These are phyloP conservation scores for Vitellaria paradoxa DNA, from an alignment of 179 eudicot genomes.

Conservation along the genomic window DNA sequence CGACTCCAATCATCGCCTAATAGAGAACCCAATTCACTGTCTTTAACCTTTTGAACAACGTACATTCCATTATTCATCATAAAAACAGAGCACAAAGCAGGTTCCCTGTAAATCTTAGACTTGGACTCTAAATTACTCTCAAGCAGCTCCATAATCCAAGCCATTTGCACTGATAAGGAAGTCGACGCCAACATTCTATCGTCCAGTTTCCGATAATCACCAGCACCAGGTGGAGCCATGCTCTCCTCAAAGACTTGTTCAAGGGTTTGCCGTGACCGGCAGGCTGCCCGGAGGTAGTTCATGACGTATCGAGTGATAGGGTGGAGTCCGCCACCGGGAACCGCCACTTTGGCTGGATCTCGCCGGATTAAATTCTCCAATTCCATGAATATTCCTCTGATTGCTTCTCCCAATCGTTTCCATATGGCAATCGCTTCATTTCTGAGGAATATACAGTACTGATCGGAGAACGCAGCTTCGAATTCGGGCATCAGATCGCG, in stretches of 20 bases:
- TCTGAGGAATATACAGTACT: constrained; percentile 53
- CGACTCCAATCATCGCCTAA: constrained; percentile 87
- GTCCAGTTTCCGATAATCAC: constrained; percentile 26
- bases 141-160: constrained; percentile 84
- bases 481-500: constrained; percentile 84
- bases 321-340: constrained; percentile 85
- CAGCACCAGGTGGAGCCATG: constrained; percentile 14
- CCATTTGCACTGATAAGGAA: constrained; percentile 68
- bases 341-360: constrained; percentile 78
- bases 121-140: constrained; percentile 88
- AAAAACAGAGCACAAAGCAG: constrained; percentile 68
- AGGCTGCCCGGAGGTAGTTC: constrained; percentile 85
- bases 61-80: constrained; percentile 92
- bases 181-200: constrained; percentile 31
- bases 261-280: constrained; percentile 61
- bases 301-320: constrained; percentile 89
- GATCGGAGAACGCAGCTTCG: constrained; percentile 71
- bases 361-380: constrained; percentile 79
- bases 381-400: constrained; percentile 83
- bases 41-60: constrained; percentile 78
- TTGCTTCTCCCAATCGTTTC: constrained; percentile 78
- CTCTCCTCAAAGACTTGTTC: constrained; percentile 80
- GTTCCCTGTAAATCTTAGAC: constrained; percentile 67
- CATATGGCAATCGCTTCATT: constrained; percentile 73
- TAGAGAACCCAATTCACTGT: constrained; percentile 63